phyloP scores from a whole-genome alignment of 176 grass and related monocot genomes.

The Microstegium vimineum region DNA sequence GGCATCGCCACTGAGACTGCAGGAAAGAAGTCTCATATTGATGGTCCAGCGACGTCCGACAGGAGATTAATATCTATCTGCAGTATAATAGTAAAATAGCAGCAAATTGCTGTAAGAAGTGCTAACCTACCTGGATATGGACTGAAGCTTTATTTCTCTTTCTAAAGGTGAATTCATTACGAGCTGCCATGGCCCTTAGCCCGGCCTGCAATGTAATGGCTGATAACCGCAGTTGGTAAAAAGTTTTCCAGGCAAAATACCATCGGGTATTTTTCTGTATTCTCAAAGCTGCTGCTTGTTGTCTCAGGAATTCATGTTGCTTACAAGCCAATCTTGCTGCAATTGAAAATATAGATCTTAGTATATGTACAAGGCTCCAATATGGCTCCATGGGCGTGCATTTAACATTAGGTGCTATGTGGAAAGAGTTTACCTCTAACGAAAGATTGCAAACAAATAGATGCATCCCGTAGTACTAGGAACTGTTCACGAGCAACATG shows the following conservation, averaged over 20 bases:
- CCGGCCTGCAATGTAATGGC: slow-evolving; percentile 74
- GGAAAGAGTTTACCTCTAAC: slow-evolving; percentile 67
- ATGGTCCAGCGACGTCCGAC: neutral
- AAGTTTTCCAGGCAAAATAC: slow-evolving; percentile 73
- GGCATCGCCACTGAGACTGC: slow-evolving; percentile 68
- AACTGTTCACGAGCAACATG: slow-evolving; percentile 78
- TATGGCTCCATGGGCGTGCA: neutral
- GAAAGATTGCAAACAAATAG: slow-evolving; percentile 62
- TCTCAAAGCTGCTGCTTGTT: slow-evolving; percentile 77
- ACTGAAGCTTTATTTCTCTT: slow-evolving; percentile 76
- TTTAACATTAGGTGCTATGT: neutral
- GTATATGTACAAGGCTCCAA: slow-evolving; percentile 29
- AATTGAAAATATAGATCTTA: slow-evolving; percentile 37
- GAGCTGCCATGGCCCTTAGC: slow-evolving; percentile 63
- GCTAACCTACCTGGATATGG: slow-evolving; percentile 65
- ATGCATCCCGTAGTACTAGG: slow-evolving; percentile 45
- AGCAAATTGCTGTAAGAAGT: slow-evolving; percentile 1
- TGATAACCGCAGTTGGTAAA: slow-evolving; percentile 45
- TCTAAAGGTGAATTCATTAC: slow-evolving; percentile 62
- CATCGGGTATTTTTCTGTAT: slow-evolving; percentile 72
- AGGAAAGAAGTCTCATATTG: neutral
- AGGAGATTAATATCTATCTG: slow-evolving; percentile 14
- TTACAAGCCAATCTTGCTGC: slow-evolving; percentile 79
- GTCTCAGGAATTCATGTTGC: slow-evolving; percentile 54
- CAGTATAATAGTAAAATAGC: slow-evolving; percentile 23